Percentiles rank a stretch among this genome's conserved stretches.
These are phyloP conservation scores for Trypanosoma theileri DNA, from an alignment of 208 protist species.

Conservation along the genomic window DNA sequence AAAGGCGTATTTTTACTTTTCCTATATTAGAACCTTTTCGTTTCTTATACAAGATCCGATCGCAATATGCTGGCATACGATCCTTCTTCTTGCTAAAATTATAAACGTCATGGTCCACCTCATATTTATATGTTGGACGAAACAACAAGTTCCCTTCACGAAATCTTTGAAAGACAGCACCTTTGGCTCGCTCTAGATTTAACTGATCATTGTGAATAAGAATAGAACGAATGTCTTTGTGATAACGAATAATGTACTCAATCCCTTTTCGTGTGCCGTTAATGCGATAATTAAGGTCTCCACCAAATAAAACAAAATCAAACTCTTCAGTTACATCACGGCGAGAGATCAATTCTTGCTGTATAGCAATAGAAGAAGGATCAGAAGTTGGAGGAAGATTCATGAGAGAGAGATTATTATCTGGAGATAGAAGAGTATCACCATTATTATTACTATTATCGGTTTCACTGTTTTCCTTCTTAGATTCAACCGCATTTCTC, in stretches of 20 bases:
- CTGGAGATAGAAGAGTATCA: not conserved
- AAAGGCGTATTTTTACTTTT: conserved; percentile 56
- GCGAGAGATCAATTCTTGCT: not conserved
- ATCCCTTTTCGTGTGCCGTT: conserved; percentile 83
- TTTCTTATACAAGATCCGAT: conserved; percentile 80
- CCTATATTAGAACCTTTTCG: conserved; percentile 26
- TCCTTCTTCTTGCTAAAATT: conserved; percentile 62
- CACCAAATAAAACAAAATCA: conserved; percentile 92
- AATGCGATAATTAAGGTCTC: conserved; percentile 96
- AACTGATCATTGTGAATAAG: conserved; percentile 92
- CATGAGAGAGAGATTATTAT: conserved; percentile 12
- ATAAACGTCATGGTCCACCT: conserved; percentile 57
- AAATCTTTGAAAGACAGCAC: conserved; percentile 81
- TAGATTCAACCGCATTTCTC: not conserved
- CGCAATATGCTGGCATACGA: conserved; percentile 84
- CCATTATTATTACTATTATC: not conserved
- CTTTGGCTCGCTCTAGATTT: conserved; percentile 74
- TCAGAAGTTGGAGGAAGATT: not conserved
- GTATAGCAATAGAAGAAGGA: not conserved
- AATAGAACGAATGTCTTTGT: conserved; percentile 67
- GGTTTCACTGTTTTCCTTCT: conserved; percentile 2
- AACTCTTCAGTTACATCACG: conserved; percentile 89
- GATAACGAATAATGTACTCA: conserved; percentile 67
- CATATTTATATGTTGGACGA: conserved; percentile 94
- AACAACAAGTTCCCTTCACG: conserved; percentile 87